These are phyloP conservation scores for Talaromyces sp. DNA, from an alignment of 2,329 filamentous ascomycete genomes.

Conservation along the genomic window DNA sequence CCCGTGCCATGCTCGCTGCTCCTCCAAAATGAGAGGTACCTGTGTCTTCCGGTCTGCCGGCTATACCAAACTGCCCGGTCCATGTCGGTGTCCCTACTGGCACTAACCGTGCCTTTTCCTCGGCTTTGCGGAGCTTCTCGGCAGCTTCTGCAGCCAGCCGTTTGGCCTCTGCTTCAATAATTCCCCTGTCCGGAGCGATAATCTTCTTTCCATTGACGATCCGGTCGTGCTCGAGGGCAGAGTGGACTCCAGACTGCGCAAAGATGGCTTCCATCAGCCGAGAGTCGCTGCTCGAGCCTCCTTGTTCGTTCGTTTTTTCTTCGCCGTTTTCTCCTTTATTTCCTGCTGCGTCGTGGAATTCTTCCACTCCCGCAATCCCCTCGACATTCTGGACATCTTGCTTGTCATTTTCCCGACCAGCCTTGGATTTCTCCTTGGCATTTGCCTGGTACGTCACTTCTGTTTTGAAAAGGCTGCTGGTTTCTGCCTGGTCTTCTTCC, in stretches of 20 bases:
- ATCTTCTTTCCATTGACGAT: conserved; percentile 75
- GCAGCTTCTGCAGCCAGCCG: conserved; percentile 74
- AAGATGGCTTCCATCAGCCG: conserved; percentile 88
- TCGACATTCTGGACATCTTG: conserved; percentile 51
- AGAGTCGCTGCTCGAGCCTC: conserved; percentile 52
- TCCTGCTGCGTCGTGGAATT: conserved; percentile 47
- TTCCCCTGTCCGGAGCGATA: conserved; percentile 67
- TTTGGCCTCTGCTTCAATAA: conserved; percentile 78
- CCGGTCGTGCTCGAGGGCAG: conserved; percentile 87
- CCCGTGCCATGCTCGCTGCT: conserved; percentile 29
- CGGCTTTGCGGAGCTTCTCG: conserved; percentile 67
- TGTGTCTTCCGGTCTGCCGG: conserved; percentile 61
- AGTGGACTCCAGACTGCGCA: conserved; percentile 77
- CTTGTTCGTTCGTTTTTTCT: conserved; percentile 16
- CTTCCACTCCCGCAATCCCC: conserved; percentile 62
- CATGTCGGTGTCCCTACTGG: conserved; percentile 86
- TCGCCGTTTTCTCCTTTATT: conserved; percentile 3
- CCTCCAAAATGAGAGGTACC: conserved; percentile 43
- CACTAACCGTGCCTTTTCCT: conserved; percentile 65
- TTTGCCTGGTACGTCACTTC: conserved; percentile 62
- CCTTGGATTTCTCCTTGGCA: conserved; percentile 16
- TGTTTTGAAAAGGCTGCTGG: conserved; percentile 78
- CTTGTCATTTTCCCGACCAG: conserved; percentile 26
- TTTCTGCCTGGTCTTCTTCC: conserved; percentile 69
- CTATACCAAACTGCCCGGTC: conserved; percentile 80